phyloP scores from a whole-genome alignment of 2,329 filamentous ascomycete genomes.

The Ceratocystis harringtonii region DNA sequence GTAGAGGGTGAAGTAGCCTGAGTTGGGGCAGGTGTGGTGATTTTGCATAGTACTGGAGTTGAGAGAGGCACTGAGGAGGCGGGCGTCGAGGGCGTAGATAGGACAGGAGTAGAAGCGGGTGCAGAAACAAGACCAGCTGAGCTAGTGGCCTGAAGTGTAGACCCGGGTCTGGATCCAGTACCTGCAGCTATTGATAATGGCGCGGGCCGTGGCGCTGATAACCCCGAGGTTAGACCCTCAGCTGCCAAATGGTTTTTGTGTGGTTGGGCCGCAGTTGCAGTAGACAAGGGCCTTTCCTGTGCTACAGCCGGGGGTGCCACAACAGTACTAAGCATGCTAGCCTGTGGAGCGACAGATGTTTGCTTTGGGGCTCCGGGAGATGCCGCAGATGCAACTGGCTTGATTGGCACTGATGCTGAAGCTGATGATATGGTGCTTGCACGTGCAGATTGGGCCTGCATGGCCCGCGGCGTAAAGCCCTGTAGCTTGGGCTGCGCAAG shows the following conservation, averaged over 20 bases:
- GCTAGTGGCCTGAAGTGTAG: too few species aligned
- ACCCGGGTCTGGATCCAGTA: background rate
- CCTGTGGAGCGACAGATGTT: background rate
- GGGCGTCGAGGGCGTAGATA: background rate
- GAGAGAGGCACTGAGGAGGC: background rate
- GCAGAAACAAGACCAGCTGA: background rate
- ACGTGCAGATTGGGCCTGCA: background rate
- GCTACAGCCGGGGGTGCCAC: too few species aligned
- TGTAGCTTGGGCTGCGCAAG: conserved; percentile 5
- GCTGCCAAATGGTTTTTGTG: background rate
- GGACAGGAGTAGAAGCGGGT: background rate
- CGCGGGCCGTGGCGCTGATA: background rate
- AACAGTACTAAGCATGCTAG: too few species aligned
- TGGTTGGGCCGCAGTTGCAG: background rate
- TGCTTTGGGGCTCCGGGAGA: background rate
- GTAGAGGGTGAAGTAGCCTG: background rate
- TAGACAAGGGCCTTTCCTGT: background rate
- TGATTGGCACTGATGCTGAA: too few species aligned
- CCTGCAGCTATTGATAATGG: background rate
- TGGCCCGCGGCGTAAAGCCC: background rate
- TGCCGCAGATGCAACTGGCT: background rate
- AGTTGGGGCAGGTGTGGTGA: background rate
- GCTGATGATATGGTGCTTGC: background rate
- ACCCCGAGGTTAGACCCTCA: background rate
- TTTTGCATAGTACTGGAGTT: background rate